These are phyloP conservation scores for Boletus fagicola DNA, from an alignment of 768 basidiomycete genomes.

Conservation along the genomic window DNA sequence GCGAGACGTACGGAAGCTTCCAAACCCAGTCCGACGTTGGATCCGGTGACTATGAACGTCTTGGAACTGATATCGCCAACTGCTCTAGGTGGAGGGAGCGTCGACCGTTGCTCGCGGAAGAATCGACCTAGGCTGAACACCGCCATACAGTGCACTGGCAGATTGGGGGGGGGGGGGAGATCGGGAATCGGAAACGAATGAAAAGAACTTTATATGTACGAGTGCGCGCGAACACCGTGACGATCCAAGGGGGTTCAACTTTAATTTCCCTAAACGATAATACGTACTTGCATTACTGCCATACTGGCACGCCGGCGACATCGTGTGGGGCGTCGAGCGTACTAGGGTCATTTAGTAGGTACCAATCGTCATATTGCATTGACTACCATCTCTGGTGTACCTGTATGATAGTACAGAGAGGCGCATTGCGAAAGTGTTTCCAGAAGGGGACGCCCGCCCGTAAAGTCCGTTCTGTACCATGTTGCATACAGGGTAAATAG, in stretches of 20 bases:
- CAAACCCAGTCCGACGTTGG: slow-evolving; percentile 41
- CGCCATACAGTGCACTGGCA: neutral
- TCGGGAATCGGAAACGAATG: neutral
- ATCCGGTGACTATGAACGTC: slow-evolving; percentile 46
- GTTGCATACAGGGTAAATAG: no score
- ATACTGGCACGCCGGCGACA: no score
- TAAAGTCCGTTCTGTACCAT: neutral
- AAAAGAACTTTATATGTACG: neutral
- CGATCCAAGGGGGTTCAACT: neutral
- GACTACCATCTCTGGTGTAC: neutral
- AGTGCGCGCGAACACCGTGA: no score
- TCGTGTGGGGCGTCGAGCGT: neutral
- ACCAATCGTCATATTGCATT: neutral
- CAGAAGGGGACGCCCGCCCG: neutral
- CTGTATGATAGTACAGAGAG: no score
- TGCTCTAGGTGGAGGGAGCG: slow-evolving; percentile 7
- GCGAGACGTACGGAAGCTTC: slow-evolving; percentile 33
- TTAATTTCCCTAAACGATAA: neutral
- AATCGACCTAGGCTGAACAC: slow-evolving; percentile 1
- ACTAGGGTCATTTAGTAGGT: neutral
- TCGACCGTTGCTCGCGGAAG: slow-evolving; percentile 21
- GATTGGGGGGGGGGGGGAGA: neutral
- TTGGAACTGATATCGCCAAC: slow-evolving; percentile 40
- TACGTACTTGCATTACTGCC: neutral
- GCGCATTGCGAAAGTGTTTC: neutral